A percentile compares a stretch with the other conserved stretches of the same genome.
Conservation (phyloP, 352 stramenopile genomes). For the Globisporangium okanoganense region DNA sequence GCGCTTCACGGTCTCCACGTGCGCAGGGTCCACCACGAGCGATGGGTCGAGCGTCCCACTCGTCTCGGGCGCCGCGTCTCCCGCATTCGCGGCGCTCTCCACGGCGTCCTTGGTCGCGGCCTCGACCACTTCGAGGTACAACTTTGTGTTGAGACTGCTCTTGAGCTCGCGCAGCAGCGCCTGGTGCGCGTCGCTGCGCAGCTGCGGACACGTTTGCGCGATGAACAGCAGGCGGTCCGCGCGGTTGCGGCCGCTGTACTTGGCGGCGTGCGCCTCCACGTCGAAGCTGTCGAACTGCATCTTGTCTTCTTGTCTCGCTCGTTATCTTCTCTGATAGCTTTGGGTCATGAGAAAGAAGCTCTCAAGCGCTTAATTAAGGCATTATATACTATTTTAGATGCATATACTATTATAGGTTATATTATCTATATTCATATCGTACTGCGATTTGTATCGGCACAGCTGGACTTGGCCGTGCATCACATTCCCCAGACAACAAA, state of each 20-base stretch:
- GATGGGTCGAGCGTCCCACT: slow-evolving; percentile 1
- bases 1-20: slow-evolving; percentile 66
- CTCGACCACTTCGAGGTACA: slow-evolving; percentile 61
- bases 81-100: neutral
- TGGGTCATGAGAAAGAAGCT: too few relatives aligned
- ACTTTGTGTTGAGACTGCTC: slow-evolving; percentile 58
- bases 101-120: slow-evolving; percentile 23
- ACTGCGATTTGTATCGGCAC: too few relatives aligned
- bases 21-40: slow-evolving; percentile 33
- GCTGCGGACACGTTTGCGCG: slow-evolving; percentile 29
- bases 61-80: slow-evolving; percentile 21
- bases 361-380: too few relatives aligned
- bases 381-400: too few relatives aligned
- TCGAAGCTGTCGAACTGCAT: slow-evolving; percentile 61
- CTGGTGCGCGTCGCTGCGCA: slow-evolving; percentile 48
- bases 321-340: slow-evolving; percentile 15
- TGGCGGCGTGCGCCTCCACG: slow-evolving; percentile 75
- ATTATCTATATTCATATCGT: too few relatives aligned
- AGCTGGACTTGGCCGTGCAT: too few relatives aligned
- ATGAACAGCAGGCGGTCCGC: slow-evolving; percentile 75
- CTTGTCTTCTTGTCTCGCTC: slow-evolving; percentile 12
- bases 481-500: neutral
- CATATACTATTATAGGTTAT: too few relatives aligned
- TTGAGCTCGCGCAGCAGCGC: slow-evolving; percentile 62
- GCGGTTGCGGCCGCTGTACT: slow-evolving; percentile 81